Evolutionary conservation across 768 basidiomycete species (phyloP).

Genomic region (Mycena sanguinolenta): DNA sequence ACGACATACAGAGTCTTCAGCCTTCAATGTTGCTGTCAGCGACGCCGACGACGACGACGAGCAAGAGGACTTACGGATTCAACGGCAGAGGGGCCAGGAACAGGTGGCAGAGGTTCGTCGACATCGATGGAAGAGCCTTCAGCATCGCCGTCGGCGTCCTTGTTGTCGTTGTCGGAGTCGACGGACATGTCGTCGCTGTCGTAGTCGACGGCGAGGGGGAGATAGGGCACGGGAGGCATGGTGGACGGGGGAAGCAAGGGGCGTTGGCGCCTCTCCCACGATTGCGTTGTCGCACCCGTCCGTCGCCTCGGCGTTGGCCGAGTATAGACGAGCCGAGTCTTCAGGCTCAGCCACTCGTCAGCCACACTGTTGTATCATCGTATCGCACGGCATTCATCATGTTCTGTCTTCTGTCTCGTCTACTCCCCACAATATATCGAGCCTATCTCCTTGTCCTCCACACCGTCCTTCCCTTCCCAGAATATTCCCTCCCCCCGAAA

Average conservation of each 20-base stretch:
- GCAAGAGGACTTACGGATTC: slow-evolving; percentile 57
- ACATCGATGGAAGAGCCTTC: slow-evolving; percentile 76
- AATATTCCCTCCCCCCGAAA: slow-evolving; percentile 31
- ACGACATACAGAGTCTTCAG: slow-evolving; percentile 72
- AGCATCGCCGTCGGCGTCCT: slow-evolving; percentile 73
- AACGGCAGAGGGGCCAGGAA: slow-evolving; percentile 53
- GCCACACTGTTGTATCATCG: not conserved
- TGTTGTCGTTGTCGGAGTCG: slow-evolving; percentile 33
- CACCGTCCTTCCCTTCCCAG: too few relatives aligned
- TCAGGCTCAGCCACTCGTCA: too few relatives aligned
- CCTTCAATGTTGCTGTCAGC: slow-evolving; percentile 41
- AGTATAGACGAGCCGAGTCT: slow-evolving; percentile 1
- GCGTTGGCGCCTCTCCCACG: slow-evolving; percentile 5
- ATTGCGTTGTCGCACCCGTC: slow-evolving; percentile 6
- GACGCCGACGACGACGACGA: slow-evolving; percentile 14
- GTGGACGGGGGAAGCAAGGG: slow-evolving; percentile 37
- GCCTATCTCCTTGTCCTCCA: slow-evolving; percentile 40
- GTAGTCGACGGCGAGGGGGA: slow-evolving; percentile 50
- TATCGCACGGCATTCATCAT: not conserved
- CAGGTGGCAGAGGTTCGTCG: slow-evolving; percentile 57
- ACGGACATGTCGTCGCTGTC: too few relatives aligned
- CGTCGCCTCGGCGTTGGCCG: slow-evolving; percentile 1
- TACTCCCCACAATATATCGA: too few relatives aligned
- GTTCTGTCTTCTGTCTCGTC: too few relatives aligned
- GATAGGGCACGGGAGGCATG: slow-evolving; percentile 47